Conservation (phyloP, 1,139 yeast genomes). For the Suhomyces yuchorum region DNA sequence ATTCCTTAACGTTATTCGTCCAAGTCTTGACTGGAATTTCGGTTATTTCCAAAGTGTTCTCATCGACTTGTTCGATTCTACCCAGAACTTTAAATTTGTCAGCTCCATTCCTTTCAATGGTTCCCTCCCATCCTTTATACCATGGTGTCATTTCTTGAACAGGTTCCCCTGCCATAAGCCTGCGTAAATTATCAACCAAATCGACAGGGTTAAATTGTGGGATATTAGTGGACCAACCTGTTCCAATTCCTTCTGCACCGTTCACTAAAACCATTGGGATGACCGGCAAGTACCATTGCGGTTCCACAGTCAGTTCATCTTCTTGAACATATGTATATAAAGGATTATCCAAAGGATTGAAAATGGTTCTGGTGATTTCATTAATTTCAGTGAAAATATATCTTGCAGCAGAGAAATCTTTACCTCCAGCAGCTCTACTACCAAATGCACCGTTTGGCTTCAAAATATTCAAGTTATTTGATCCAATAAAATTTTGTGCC, state of each 20-base stretch:
- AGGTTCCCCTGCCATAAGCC: slow-evolving; percentile 73
- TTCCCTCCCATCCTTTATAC: slow-evolving; percentile 96
- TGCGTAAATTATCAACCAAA: slow-evolving; percentile 70
- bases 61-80: slow-evolving; percentile 76
- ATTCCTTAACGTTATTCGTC: slow-evolving; percentile 90
- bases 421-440: slow-evolving; percentile 96
- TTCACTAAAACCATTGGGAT: slow-evolving; percentile 91
- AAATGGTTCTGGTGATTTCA: slow-evolving; percentile 72
- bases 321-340: slow-evolving; percentile 81
- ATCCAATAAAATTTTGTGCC: slow-evolving; percentile 94
- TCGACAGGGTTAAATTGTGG: slow-evolving; percentile 91
- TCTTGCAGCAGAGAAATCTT: slow-evolving; percentile 98
- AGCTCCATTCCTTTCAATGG: slow-evolving; percentile 60
- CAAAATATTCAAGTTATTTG: slow-evolving; percentile 82
- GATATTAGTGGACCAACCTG: slow-evolving; percentile 97
- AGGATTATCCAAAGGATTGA: slow-evolving; percentile 80
- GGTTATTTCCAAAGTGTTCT: slow-evolving; percentile 79
- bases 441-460: slow-evolving; percentile 97
- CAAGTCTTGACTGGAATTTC: slow-evolving; percentile 93
- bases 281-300: slow-evolving; percentile 93
- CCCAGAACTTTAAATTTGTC: slow-evolving; percentile 81
- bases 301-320: slow-evolving; percentile 93
- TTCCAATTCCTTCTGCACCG: slow-evolving; percentile 98
- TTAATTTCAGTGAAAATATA: slow-evolving; percentile 88
- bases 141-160: slow-evolving; percentile 82